phyloP scores from a whole-genome alignment of 495 filamentous ascomycete genomes.

The Penicillium goetzii region DNA sequence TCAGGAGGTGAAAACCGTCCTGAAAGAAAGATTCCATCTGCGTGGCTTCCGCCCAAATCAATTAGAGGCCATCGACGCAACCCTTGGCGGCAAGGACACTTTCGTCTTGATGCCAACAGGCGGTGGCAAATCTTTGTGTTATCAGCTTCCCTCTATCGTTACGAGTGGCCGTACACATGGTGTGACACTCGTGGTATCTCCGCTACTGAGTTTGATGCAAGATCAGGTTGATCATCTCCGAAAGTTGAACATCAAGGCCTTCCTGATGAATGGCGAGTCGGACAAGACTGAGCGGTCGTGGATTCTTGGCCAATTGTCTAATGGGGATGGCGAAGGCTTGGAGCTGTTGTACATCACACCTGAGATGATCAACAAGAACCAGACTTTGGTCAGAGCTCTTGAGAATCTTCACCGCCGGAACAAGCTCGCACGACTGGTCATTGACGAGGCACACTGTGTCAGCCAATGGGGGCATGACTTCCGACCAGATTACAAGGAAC shows the following conservation, averaged over 20 bases:
- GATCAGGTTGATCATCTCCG: slow-evolving; percentile 87
- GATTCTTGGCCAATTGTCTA: slow-evolving; percentile 63
- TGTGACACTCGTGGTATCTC: slow-evolving; percentile 92
- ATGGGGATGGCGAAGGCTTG: slow-evolving; percentile 66
- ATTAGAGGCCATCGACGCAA: slow-evolving; percentile 93
- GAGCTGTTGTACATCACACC: slow-evolving; percentile 94
- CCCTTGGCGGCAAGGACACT: slow-evolving; percentile 79
- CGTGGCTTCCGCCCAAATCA: slow-evolving; percentile 88
- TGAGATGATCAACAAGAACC: slow-evolving; percentile 89
- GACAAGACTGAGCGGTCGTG: slow-evolving; percentile 54
- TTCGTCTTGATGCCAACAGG: slow-evolving; percentile 98
- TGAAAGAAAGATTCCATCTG: slow-evolving; percentile 81
- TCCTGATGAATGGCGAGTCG: slow-evolving; percentile 77
- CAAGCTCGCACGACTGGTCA: slow-evolving; percentile 86
- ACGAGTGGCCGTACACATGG: slow-evolving; percentile 77
- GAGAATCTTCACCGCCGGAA: slow-evolving; percentile 62
- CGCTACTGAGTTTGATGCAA: slow-evolving; percentile 91
- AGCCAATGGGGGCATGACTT: slow-evolving; percentile 99
- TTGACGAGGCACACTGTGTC: slow-evolving; percentile 98
- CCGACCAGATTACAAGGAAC: slow-evolving; percentile 89
- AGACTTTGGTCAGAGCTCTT: slow-evolving; percentile 62
- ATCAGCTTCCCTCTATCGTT: slow-evolving; percentile 91
- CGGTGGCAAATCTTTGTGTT: slow-evolving; percentile 95
- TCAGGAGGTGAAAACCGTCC: slow-evolving; percentile 72
- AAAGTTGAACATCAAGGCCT: slow-evolving; percentile 75